Conservation (phyloP, 2,329 filamentous ascomycete genomes). For the Pseudopithomyces maydicus region DNA sequence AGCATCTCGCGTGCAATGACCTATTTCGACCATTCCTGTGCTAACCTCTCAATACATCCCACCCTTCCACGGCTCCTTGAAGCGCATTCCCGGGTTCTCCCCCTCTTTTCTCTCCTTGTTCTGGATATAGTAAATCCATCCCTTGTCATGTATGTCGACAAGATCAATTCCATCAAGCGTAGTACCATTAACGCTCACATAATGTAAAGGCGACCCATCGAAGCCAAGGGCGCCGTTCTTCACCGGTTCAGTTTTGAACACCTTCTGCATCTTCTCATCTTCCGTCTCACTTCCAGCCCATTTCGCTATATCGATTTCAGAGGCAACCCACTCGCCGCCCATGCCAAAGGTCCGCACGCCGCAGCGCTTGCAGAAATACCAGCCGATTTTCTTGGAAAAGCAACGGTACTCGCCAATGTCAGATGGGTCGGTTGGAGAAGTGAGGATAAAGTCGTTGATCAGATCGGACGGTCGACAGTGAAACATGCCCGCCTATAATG, state of each 20-base stretch:
- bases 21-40: no score
- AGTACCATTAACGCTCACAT: slow-evolving; percentile 41
- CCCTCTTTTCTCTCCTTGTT: slow-evolving; percentile 11
- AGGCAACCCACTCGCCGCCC: slow-evolving; percentile 26
- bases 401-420: slow-evolving; percentile 52
- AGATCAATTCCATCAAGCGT: slow-evolving; percentile 39
- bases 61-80: slow-evolving; percentile 8
- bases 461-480: slow-evolving; percentile 49
- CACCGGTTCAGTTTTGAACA: slow-evolving; percentile 25
- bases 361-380: slow-evolving; percentile 56
- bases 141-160: slow-evolving; percentile 40
- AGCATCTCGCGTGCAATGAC: background rate
- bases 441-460: slow-evolving; percentile 53
- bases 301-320: slow-evolving; percentile 23
- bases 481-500: slow-evolving; percentile 47
- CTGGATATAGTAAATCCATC: slow-evolving; percentile 39
- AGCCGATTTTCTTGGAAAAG: slow-evolving; percentile 40
- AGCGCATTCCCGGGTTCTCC: background rate
- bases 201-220: slow-evolving; percentile 26
- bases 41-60: background rate
- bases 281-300: slow-evolving; percentile 21
- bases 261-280: slow-evolving; percentile 21
- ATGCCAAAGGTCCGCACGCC: slow-evolving; percentile 53
- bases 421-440: slow-evolving; percentile 44
- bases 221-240: slow-evolving; percentile 11